These are phyloP conservation scores for Curvularia verruculosa DNA, from an alignment of 2,329 filamentous ascomycete genomes.

Conservation along the genomic window DNA sequence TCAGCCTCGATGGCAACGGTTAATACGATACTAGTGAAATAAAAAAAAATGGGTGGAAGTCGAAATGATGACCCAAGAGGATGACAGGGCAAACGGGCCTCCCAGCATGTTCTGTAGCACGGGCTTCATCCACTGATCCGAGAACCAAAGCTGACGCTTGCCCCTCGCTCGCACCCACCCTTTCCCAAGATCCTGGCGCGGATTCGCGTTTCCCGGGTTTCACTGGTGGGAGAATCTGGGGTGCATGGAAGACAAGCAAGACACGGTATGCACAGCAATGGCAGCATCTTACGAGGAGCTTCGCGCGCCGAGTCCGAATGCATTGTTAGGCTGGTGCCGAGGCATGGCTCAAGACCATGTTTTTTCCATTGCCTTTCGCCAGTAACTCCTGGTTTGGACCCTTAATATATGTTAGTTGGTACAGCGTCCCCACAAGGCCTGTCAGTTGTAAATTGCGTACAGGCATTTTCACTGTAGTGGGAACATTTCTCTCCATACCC, in stretches of 20 bases:
- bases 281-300: not conserved
- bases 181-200: slow-evolving; percentile 10
- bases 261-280: not conserved
- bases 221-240: slow-evolving; percentile 18
- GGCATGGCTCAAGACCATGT: not conserved
- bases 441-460: slow-evolving; percentile 6
- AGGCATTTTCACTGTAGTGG: not conserved
- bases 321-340: slow-evolving; percentile 3
- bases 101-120: slow-evolving; percentile 7
- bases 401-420: slow-evolving; percentile 10
- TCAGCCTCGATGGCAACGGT: slow-evolving; percentile 19
- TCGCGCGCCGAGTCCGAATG: not conserved
- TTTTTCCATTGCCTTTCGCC: not conserved
- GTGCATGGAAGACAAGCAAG: slow-evolving; percentile 10
- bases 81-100: slow-evolving; percentile 12
- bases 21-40: slow-evolving; percentile 7
- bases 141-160: slow-evolving; percentile 16
- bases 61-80: slow-evolving; percentile 12
- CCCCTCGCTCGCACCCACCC: not conserved
- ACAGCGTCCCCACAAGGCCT: not conserved
- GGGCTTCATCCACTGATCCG: slow-evolving; percentile 22
- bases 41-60: slow-evolving; percentile 13
- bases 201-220: slow-evolving; percentile 14
- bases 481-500: not conserved
- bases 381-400: slow-evolving; percentile 10